Evolutionary conservation across 2,329 filamentous ascomycete genomes (phyloP), one percentile per base, ranked within the genome.

Genomic region (Aspergillus sp.): DNA sequence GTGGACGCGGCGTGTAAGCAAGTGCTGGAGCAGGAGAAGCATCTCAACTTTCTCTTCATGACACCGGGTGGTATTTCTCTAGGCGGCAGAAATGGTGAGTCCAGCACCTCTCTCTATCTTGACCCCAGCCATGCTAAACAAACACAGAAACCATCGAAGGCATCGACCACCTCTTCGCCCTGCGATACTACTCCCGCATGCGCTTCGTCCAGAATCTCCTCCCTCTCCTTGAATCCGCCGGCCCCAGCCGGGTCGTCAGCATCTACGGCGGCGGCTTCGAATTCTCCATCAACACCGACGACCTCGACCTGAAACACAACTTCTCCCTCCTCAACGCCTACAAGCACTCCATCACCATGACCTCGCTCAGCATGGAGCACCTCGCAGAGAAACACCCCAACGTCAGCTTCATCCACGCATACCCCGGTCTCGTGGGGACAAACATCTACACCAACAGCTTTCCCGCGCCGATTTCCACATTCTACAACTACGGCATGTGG

Each of bases 231-330:
- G 35, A 45, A 27, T 28, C 34, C 9, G 36, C 39, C 7, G 12
- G 12, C 9, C 33, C 33, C 13, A 70, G 74, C 2, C 75, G 79
- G 10, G 75, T 81, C 10, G 67, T 83, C 35, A 73, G 66, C 12
- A 69, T 82, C 26, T 66, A 78, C 1, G 73, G 71, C 2, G 74
- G 69, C 7, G 75, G 76, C 19, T 67, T 69, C 26, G 79, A 82
- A 60, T 71, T 69, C 19, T 45, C 65, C 3, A 60, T 82, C 5
- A 61, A 69, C 45, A 47, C 67, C 0, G 58, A 71, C 40, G 75
- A 82, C 52, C 66, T 77, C 13, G 42, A 48, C 19, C 52, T 61
- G 5, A 56, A 58, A 30, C 39, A 51, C 12, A 51, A 47, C 33
- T 62, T 54, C 49, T 53, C 47, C 10, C 26, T 61, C 1, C 13